A percentile compares a stretch with the other conserved stretches of the same genome.
Conservation (phyloP, 495 filamentous ascomycete genomes). For the Cryomyces minteri region DNA sequence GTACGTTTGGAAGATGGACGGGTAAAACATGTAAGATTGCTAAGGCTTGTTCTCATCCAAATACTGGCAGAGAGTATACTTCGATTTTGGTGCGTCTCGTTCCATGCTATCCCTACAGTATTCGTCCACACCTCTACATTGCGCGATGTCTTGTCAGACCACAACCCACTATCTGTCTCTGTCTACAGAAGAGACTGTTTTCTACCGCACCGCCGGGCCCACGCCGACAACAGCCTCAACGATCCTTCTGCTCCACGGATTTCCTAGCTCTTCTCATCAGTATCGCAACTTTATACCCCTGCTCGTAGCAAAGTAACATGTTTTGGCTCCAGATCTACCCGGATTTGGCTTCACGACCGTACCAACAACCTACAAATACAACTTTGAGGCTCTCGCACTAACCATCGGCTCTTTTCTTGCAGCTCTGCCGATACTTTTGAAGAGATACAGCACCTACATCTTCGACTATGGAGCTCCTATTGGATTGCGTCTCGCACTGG, state of each 20-base stretch:
- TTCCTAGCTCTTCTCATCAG: constrained; percentile 42
- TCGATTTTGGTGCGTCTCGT: too few species aligned
- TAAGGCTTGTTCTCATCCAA: too few species aligned
- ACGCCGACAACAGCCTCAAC: constrained; percentile 13
- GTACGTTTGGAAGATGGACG: too few species aligned
- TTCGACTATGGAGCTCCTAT: constrained; percentile 50
- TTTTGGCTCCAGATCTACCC: constrained; percentile 42
- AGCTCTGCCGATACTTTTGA: constrained; percentile 19
- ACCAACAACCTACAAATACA: constrained; percentile 25
- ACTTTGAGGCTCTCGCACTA: constrained; percentile 28
- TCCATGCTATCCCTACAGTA: too few species aligned
- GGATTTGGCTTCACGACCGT: constrained; percentile 40
- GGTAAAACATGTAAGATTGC: too few species aligned
- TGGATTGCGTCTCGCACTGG: constrained; percentile 33
- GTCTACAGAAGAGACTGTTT: too few species aligned
- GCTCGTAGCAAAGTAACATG: constrained; percentile 30
- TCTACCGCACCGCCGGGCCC: too few species aligned
- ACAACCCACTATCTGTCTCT: too few species aligned
- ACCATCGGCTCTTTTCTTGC: constrained; percentile 31
- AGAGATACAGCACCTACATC: constrained; percentile 36
- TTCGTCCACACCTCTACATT: too few species aligned
- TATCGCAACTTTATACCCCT: constrained; percentile 43
- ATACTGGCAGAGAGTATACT: too few species aligned
- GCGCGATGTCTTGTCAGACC: too few species aligned
- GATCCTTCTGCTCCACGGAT: constrained; percentile 44